Evolutionary conservation across 139 green algal genomes (phyloP), one percentile per base, ranked within the genome.

Genomic region (Chlamydomonas sp.): DNA sequence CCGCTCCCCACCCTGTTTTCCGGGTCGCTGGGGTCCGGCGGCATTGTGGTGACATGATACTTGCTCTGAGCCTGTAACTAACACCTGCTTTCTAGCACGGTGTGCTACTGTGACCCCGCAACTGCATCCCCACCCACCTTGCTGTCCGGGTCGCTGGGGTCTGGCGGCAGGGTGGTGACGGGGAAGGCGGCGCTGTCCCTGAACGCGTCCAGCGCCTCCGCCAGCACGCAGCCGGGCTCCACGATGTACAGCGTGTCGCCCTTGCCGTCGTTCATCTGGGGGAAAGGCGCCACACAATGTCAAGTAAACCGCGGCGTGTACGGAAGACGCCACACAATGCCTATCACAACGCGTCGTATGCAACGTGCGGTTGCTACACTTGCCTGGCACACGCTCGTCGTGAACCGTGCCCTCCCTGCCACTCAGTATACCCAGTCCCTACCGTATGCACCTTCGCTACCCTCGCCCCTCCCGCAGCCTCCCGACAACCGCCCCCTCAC

Each of bases 141-240:
- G 49, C 63, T 20, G 61, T 9, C 31, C 71, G 71, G 79, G 67
- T 87, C 71, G 0, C 61, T 72, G 0, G 66, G 66, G 58, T 85
- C 68, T 6, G 60, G 20, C 2, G 82, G 64, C 4, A 62, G 12
- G 7, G 69, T 86, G 67, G 90, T 85, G 66, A 93, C 90, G 49
- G 91, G 81, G 77, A 93, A 94, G 60, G 90, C 91, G 0, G n/a
- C 60, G 59, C 74, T 73, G 4, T 92, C 88, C n/a, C 87, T 87
- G 88, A 92, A 74, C 4, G 75, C 73, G 63, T 94, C 91, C 4
- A 94, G 78, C 14, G 85, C 89, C 63, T 90, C 63, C 8, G 82
- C 58, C 63, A 94, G 77, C 76, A 89, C 81, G 5, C 66, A 59
- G 49, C 61, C 77, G 3, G 69, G 31, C 84, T 94, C 91, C n/a